Evolutionary conservation across 1,284 basidiomycete genomes (phyloP).

Genomic region (Trametes polyzona): DNA sequence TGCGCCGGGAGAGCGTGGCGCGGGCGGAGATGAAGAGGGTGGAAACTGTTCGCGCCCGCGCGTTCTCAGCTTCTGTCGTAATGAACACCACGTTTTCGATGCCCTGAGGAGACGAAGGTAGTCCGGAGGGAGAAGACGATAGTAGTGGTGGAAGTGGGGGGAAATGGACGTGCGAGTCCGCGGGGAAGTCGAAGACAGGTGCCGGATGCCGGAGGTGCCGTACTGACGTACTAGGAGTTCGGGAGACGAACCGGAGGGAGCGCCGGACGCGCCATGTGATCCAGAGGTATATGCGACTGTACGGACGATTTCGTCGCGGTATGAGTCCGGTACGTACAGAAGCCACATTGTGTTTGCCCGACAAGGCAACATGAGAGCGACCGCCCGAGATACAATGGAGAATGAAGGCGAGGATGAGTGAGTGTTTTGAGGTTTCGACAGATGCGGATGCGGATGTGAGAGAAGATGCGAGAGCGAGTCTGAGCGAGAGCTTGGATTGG

Average conservation of each 20-base stretch:
- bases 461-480: neutral
- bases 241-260: neutral
- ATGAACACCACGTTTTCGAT: slow-evolving; percentile 2
- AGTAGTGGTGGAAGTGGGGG: neutral
- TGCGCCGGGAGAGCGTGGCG: neutral
- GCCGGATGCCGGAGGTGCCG: slow-evolving; percentile 10
- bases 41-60: neutral
- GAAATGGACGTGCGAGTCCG: slow-evolving; percentile 11
- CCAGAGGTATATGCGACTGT: neutral
- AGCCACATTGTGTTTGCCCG: neutral
- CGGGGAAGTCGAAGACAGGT: slow-evolving; percentile 7
- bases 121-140: neutral
- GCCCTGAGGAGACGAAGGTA: neutral
- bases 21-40: slow-evolving; percentile 8
- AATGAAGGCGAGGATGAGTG: neutral
- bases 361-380: neutral
- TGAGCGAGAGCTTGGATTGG: neutral
- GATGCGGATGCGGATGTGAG: neutral
- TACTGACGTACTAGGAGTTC: neutral
- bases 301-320: neutral
- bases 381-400: neutral
- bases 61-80: neutral
- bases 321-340: neutral
- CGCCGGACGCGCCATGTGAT: too few relatives aligned
- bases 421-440: neutral